phyloP scores from a whole-genome alignment of 176 grass and related monocot species.

The Hordeum marinum region DNA sequence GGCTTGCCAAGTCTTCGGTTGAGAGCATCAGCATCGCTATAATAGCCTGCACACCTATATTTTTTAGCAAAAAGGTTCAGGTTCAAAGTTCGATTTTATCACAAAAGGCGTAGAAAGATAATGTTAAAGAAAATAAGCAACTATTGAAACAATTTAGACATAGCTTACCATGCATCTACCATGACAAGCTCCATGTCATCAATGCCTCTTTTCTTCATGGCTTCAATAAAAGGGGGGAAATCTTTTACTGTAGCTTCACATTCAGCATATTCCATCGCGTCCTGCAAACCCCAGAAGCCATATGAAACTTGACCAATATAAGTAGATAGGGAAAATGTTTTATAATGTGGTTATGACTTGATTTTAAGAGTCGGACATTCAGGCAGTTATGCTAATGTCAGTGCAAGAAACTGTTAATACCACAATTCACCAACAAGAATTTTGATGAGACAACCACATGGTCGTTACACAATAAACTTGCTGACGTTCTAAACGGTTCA shows the following conservation, averaged over 20 bases:
- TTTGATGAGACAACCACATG: neutral
- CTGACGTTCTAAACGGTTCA: neutral
- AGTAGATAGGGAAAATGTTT: neutral
- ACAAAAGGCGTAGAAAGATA: neutral
- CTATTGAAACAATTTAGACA: neutral
- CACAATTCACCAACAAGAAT: neutral
- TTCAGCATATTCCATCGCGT: constrained; percentile 97
- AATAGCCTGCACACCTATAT: constrained; percentile 83
- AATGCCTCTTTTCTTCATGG: constrained; percentile 98
- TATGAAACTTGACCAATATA: neutral
- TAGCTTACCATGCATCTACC: constrained; percentile 95
- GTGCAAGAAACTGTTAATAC: neutral
- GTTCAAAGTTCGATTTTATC: neutral
- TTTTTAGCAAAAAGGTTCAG: neutral
- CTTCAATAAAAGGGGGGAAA: constrained; percentile 93
- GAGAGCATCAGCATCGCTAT: constrained; percentile 76
- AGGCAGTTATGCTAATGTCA: neutral
- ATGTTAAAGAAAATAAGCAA: neutral
- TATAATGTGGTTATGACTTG: neutral
- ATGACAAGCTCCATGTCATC: constrained; percentile 99
- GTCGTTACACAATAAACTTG: neutral
- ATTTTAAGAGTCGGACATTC: neutral
- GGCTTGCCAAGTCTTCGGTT: constrained; percentile 88
- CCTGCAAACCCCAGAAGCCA: constrained; percentile 24
- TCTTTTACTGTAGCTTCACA: constrained; percentile 93